A percentile compares a stretch with the other conserved stretches of the same genome.
phyloP scores from a whole-genome alignment of 2,329 filamentous ascomycete genomes.

The Hysterium pulicare region DNA sequence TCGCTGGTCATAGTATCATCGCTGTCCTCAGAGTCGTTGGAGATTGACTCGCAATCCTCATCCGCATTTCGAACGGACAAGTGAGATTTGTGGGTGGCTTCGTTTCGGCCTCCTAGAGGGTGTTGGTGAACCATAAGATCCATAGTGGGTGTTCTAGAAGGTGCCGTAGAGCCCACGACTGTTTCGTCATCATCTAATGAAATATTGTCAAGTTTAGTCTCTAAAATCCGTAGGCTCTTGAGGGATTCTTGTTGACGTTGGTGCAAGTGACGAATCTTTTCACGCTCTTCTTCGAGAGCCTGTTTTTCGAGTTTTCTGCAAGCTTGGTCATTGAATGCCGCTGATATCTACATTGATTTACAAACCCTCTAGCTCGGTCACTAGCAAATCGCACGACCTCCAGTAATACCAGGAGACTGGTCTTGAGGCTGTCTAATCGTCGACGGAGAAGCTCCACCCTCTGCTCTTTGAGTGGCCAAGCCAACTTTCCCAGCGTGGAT shows the following conservation, averaged over 20 bases:
- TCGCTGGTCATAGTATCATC: slow-evolving; percentile 14
- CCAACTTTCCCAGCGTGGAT: slow-evolving; percentile 15
- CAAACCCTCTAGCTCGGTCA: slow-evolving; percentile 17
- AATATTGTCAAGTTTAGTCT: slow-evolving; percentile 15
- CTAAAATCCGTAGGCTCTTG: slow-evolving; percentile 17
- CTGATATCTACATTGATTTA: not conserved
- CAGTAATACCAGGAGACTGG: slow-evolving; percentile 22
- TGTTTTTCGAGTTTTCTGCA: slow-evolving; percentile 15
- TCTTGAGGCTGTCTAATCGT: slow-evolving; percentile 26
- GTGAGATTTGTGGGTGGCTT: not conserved
- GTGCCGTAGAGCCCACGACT: slow-evolving; percentile 8
- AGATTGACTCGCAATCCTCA: not conserved
- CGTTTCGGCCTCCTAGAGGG: too few species aligned
- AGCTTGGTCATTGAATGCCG: not conserved
- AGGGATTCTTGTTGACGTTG: slow-evolving; percentile 24
- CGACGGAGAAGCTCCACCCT: slow-evolving; percentile 20
- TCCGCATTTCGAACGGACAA: too few species aligned
- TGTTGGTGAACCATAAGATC: slow-evolving; percentile 12
- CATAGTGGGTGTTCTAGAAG: slow-evolving; percentile 15
- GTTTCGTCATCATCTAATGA: slow-evolving; percentile 16
- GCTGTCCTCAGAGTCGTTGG: slow-evolving; percentile 17
- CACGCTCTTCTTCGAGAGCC: slow-evolving; percentile 17
- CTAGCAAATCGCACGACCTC: slow-evolving; percentile 26
- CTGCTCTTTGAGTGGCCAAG: slow-evolving; percentile 25
- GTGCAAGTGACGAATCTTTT: slow-evolving; percentile 25